These are phyloP conservation scores for Hemerocallis citrina DNA, from an alignment of 106 monocot species.

Conservation along the genomic window DNA sequence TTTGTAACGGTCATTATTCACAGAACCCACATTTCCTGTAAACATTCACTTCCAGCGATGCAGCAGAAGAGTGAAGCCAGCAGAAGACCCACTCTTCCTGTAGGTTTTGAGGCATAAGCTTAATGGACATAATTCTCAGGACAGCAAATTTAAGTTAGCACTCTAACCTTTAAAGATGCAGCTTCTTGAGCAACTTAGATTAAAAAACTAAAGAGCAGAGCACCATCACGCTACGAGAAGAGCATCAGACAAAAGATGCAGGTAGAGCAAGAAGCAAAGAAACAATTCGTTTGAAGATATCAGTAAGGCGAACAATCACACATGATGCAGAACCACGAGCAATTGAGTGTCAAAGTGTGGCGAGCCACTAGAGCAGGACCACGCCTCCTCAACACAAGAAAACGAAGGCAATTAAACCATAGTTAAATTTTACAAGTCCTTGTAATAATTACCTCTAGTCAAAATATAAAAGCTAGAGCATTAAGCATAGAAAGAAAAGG, in stretches of 20 bases:
- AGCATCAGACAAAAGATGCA: slow-evolving; percentile 10
- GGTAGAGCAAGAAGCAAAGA: slow-evolving; percentile 12
- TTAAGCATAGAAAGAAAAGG: background rate
- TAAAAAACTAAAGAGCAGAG: background rate
- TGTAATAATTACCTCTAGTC: background rate
- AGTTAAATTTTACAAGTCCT: slow-evolving; percentile 5
- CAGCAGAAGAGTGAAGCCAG: slow-evolving; percentile 3
- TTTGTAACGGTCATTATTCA: no score
- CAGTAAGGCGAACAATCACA: slow-evolving; percentile 14
- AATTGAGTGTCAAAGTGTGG: slow-evolving; percentile 14
- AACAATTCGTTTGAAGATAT: slow-evolving; percentile 7
- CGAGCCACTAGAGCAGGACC: slow-evolving; percentile 20
- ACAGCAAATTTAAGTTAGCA: background rate
- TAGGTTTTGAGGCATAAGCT: slow-evolving; percentile 18
- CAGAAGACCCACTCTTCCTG: slow-evolving; percentile 16
- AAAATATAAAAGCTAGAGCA: background rate
- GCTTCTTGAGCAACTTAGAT: background rate
- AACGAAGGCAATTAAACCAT: slow-evolving; percentile 11
- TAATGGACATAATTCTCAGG: slow-evolving; percentile 4
- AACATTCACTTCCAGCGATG: slow-evolving; percentile 2
- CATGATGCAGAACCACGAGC: slow-evolving; percentile 15
- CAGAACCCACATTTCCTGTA: no score
- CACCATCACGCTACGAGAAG: slow-evolving; percentile 8
- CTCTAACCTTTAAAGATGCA: background rate
- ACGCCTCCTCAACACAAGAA: slow-evolving; percentile 20